These are phyloP conservation scores for Porcisia hertigi DNA, from an alignment of 208 protist species.

Conservation along the genomic window DNA sequence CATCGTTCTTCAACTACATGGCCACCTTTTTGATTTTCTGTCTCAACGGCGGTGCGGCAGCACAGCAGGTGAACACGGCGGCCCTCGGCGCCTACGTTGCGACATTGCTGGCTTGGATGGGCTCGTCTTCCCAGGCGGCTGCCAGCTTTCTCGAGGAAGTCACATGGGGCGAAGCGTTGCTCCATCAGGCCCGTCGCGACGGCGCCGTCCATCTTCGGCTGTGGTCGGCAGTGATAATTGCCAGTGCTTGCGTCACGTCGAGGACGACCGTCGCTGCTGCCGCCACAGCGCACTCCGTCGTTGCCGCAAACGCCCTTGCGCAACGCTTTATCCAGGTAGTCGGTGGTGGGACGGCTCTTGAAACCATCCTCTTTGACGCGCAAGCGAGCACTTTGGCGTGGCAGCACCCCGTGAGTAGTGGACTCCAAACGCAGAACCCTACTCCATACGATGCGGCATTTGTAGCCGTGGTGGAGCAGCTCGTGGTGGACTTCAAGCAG, in stretches of 20 bases:
- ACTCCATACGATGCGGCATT: constrained; percentile 59
- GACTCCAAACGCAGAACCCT: constrained; percentile 41
- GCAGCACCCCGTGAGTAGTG: constrained; percentile 53
- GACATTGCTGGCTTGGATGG: constrained; percentile 52
- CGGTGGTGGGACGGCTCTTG: constrained; percentile 54
- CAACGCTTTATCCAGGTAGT: constrained; percentile 58
- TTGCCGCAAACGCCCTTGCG: constrained; percentile 27
- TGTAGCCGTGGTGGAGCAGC: constrained; percentile 28
- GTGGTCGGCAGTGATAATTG: constrained; percentile 68
- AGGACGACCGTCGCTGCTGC: background rate
- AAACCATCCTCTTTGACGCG: constrained; percentile 77
- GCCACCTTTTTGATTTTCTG: constrained; percentile 54
- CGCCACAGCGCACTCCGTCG: constrained; percentile 1
- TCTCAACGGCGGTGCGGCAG: constrained; percentile 42
- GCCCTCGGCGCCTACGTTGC: constrained; percentile 65
- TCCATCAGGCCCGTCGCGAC: constrained; percentile 49
- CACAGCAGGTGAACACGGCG: constrained; percentile 59
- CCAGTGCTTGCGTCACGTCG: constrained; percentile 43
- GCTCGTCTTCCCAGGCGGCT: constrained; percentile 17
- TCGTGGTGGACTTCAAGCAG: constrained; percentile 34
- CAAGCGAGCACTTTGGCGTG: constrained; percentile 58
- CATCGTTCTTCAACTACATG: constrained; percentile 52
- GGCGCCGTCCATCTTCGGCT: constrained; percentile 55
- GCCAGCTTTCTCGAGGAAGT: constrained; percentile 40
- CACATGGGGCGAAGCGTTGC: constrained; percentile 45